Evolutionary conservation across 805 yeast genomes (phyloP), one percentile per base, ranked within the genome.

Genomic region (Cyberlindnera japonica): DNA sequence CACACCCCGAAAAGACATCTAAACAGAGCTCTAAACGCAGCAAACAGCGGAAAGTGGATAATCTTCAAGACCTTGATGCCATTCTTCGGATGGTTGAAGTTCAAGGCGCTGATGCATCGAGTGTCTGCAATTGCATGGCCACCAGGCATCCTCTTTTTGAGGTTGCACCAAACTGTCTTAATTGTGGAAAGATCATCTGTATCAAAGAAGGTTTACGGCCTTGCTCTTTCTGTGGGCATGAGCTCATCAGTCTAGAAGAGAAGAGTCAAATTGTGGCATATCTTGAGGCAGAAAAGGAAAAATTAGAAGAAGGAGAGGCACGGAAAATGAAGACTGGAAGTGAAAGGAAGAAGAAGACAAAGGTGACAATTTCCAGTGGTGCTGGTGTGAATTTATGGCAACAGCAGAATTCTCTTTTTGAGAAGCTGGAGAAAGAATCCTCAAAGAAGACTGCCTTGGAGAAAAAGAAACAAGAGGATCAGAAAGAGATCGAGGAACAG

Each of bases 121-220:
- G 35, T 2, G 14, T 15, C 1, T 90, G 98, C 58, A 76, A 82
- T 47, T 90, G 98, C 56, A 85, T 82, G 79, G 97, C 91, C 1
- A 75, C 83, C 0, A 68, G 84, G 44, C 99, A 93, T 57, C 95
- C 96, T 3, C 64, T 93, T 22, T 83, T 88, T 47, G 95, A 86
- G 41, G 74, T 83, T 48, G 93, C 95, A 3, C 98, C 99, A 1
- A 93, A 93, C 58, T 93, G 99, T 54, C 63, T 93, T 29, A 80
- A 83, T 44, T 93, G 99, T 60, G 99, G 99, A 10, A 86, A 89
- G 60, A 86, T 93, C 30, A 86, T 93, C 3, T 93, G 99, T 65
- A 72, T 74, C 4, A 81, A 81, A 51, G 98, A 93, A 57, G 98
- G 98, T 0, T 65, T 87, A 18, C 93, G 90, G 44, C 93, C 93